Base-by-base conservation (phyloP, 768 basidiomycete genomes). In the Tylopilus cervinicoccineus region DNA sequence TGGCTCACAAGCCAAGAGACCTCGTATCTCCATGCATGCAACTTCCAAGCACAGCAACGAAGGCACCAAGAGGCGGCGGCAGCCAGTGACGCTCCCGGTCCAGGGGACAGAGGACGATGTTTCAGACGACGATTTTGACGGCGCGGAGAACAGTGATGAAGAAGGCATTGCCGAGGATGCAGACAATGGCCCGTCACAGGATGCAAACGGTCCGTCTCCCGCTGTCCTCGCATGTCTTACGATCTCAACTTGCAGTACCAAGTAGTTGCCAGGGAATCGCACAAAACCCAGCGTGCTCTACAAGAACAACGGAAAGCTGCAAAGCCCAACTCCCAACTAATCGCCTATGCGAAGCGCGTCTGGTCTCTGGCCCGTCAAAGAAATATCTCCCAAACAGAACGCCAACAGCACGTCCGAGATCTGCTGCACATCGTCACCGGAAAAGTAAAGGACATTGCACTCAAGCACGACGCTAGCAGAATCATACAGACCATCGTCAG, bases 381-480 rank as follows among this genome's bases (percentile, higher is more conserved):
- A 67, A 80, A 81, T 40, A 76, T 93, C 32, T 68, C 81, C 0
- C 70, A 83, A 19, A 66, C 79, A 22, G 86, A 94, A 58, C 80
- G 93, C 20, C 81, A 84, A 54, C 80, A 83, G 56, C 82, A 91
- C 41, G 72, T 95, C 49, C 72, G 76, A 38, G 78, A 81, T 23
- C 76, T 97, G 9, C 89, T 92, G 81, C 70, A 73, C 26, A 75
- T 85, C 38, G 81, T 93, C 19, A 80, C 86, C 19, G 92, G 91
- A 5, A 82, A 83, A 55, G 83, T 95, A 37, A 83, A 84, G 51
- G 92, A 93, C 27, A 83, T 95, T 31, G 85, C 88, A 2, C 78
- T 90, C 62, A 95, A 93, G 66, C 93, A 95, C 59, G 92, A 95
- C 65, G 92, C 91, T 8, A 92, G 90, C 59, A 79, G 85, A 54